Evolutionary conservation across 768 basidiomycete species (phyloP), one percentile per base, ranked within the genome.

Genomic region (Auricularia cornea): DNA sequence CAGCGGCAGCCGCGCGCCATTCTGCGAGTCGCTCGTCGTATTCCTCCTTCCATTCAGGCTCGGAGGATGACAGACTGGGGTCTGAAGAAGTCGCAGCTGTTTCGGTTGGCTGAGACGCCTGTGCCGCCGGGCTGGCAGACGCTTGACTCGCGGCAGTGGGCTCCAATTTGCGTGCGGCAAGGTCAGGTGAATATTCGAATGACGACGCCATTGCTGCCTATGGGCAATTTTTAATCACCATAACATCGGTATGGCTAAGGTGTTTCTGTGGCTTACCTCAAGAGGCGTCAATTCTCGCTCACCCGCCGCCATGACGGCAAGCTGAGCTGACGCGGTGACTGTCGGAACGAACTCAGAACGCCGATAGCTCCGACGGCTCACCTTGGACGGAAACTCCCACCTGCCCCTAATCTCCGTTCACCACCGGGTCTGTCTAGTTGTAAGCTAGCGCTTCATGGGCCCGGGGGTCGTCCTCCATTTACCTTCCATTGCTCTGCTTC

Each of bases 1-100:
- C 83, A 32, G 89, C 86, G 41, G 86, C 87, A 68, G 85, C 83
- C 28, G 82, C 82, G 44, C 86, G 86, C 92, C 91, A 94, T 62
- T 79, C 75, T 60, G 80, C 78, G 12, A 90, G 77, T 51, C 89
- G 86, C 1, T 82, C 75, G 60, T 92, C 86, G 70, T 92, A 90
- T 69, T 85, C 81, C 18, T 75, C 74, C 68, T 87, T 86, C 87
- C 88, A 90, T 8, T 76, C 66, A 28, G 84, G 84, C 38, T 82
- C 70, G 12, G 8, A 35, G 10, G 35, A 10, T 2, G 35, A 38
- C 35, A 38, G 35, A 30, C 26, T 26, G 4, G 38, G 32, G 31
- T 59, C 63, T 11, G 32, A 29, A 5, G n/a, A 41, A 20, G 38
- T 26, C 4, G 57, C n/a, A 10, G 59, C 44, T 18, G 70, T 65